A percentile compares a stretch with the other conserved stretches of the same genome.
Conservation (phyloP, 2,329 filamentous ascomycete genomes). For the Diaporthe vexans region DNA sequence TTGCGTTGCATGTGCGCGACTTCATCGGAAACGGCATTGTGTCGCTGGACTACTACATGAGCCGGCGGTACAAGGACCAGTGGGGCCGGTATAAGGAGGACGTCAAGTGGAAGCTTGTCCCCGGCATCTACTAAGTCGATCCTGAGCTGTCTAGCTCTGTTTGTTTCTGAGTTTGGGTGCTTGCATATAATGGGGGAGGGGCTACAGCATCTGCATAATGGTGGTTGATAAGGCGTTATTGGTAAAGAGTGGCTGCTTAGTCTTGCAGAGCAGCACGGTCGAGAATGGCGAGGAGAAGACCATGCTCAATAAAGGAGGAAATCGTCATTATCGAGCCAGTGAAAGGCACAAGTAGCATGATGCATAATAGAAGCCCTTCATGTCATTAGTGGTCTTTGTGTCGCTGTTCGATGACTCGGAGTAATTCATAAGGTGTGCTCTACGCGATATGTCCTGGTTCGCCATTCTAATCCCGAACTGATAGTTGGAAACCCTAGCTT, state of each 20-base stretch:
- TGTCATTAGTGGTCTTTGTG: too few species aligned
- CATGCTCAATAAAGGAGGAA: too few species aligned
- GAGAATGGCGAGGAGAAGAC: neutral
- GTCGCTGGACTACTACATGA: constrained; percentile 55
- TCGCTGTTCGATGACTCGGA: too few species aligned
- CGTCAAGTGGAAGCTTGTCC: constrained; percentile 54
- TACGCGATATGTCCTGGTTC: too few species aligned
- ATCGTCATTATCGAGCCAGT: too few species aligned
- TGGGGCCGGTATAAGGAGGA: constrained; percentile 56
- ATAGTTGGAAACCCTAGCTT: too few species aligned
- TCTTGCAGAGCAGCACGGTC: neutral
- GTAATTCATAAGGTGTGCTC: too few species aligned
- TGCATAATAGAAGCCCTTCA: constrained; percentile 16
- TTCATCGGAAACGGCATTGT: constrained; percentile 51
- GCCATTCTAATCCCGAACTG: too few species aligned
- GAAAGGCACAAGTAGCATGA: neutral
- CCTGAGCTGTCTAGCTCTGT: too few species aligned
- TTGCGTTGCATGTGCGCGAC: constrained; percentile 48
- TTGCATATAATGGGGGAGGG: constrained; percentile 3
- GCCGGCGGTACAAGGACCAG: constrained; percentile 53
- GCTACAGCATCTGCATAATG: constrained; percentile 8
- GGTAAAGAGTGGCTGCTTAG: neutral
- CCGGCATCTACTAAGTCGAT: constrained; percentile 52
- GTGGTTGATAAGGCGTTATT: constrained; percentile 8
- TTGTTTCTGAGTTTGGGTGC: neutral